These are phyloP conservation scores for Hericium alpestre DNA, from an alignment of 768 basidiomycete genomes.

Conservation along the genomic window DNA sequence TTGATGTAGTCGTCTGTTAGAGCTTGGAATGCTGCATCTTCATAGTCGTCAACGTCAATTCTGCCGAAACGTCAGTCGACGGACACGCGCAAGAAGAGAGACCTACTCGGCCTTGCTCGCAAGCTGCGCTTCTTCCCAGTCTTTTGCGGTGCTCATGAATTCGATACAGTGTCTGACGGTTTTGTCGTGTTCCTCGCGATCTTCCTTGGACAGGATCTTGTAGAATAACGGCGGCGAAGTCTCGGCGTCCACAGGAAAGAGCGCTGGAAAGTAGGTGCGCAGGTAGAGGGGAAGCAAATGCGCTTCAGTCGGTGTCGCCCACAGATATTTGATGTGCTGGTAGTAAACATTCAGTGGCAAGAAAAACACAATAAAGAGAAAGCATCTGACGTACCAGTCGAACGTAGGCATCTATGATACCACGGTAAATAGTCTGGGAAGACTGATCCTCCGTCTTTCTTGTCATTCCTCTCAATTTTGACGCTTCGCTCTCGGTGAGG, in stretches of 20 bases:
- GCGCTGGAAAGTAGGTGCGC: no score
- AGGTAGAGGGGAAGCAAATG: no score
- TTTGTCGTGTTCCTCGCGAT: not conserved
- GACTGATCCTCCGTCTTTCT: slow-evolving; percentile 2
- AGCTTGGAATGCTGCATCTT: not conserved
- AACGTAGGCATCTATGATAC: not conserved
- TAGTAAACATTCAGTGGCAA: not conserved
- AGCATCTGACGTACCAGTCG: not conserved
- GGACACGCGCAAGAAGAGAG: not conserved
- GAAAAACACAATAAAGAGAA: not conserved
- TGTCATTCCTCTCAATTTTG: slow-evolving; percentile 5
- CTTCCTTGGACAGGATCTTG: not conserved
- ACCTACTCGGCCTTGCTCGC: not conserved
- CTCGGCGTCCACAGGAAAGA: not conserved
- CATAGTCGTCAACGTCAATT: not conserved
- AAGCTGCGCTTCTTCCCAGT: not conserved
- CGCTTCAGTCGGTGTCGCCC: not conserved
- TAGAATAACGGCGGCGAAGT: not conserved
- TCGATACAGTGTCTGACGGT: not conserved
- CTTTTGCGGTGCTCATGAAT: not conserved
- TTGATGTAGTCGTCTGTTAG: not conserved
- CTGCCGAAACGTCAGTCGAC: not conserved
- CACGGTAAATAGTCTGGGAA: not conserved
- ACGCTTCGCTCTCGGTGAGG: no score
- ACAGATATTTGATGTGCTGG: not conserved